Percentiles rank a stretch among this genome's conserved stretches.
Conservation (phyloP, 2,329 filamentous ascomycete species). For the Pseudogymnoascus sp. region DNA sequence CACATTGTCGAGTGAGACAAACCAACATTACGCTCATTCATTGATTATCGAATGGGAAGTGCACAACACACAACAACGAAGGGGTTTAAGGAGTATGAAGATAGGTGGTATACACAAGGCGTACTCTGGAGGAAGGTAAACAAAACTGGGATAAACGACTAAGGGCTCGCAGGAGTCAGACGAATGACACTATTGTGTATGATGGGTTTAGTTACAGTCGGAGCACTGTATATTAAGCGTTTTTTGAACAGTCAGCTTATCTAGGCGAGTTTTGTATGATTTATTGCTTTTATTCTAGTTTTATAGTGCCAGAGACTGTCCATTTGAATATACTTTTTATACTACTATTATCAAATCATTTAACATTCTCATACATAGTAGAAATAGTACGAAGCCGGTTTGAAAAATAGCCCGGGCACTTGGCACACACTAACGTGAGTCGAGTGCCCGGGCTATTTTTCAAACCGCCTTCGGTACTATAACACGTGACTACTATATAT, state of each 20-base stretch:
- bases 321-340: background rate
- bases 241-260: background rate
- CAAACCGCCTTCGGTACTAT: no score
- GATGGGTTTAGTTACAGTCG: background rate
- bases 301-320: background rate
- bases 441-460: no score
- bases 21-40: no score
- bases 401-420: no score
- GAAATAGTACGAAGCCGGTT: no score
- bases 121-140: conserved; percentile 9
- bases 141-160: background rate
- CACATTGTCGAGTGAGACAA: background rate
- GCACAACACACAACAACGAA: background rate
- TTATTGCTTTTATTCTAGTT: background rate
- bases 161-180: conserved; percentile 9
- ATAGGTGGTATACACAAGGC: conserved; percentile 5
- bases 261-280: background rate
- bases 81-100: conserved; percentile 6
- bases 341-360: background rate
- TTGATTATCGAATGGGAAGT: background rate
- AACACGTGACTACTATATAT: background rate
- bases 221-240: background rate
- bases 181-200: conserved; percentile 5
- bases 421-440: no score
- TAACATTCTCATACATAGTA: background rate